Conservation (phyloP, 2,329 filamentous ascomycete species). For the Clarireedia monteithiana region DNA sequence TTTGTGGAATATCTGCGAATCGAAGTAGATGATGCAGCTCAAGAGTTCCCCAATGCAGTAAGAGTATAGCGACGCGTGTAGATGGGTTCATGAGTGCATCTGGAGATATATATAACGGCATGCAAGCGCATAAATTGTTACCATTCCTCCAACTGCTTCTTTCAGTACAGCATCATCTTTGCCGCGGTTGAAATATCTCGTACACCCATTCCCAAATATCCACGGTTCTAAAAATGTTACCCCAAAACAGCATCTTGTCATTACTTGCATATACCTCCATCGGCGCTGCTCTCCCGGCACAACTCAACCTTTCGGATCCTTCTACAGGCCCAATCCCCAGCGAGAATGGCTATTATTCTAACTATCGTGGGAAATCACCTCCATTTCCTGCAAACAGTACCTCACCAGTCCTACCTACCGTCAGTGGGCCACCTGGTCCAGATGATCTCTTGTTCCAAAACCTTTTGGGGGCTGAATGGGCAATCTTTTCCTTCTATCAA, state of each 20-base stretch:
- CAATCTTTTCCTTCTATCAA: conserved; percentile 38
- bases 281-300: neutral
- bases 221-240: neutral
- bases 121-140: too few relatives aligned
- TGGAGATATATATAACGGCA: neutral
- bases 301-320: neutral
- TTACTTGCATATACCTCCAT: neutral
- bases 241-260: neutral
- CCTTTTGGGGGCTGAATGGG: conserved; percentile 37
- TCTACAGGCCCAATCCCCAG: conserved; percentile 24
- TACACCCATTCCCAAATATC: neutral
- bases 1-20: too few relatives aligned
- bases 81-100: too few relatives aligned
- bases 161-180: too few relatives aligned
- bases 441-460: conserved; percentile 39
- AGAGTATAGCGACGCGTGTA: too few relatives aligned
- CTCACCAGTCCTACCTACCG: conserved; percentile 27
- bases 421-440: conserved; percentile 26
- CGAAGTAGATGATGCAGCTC: too few relatives aligned
- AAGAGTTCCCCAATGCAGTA: too few relatives aligned
- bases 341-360: conserved; percentile 29
- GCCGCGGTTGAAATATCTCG: neutral
- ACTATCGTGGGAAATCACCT: conserved; percentile 27
- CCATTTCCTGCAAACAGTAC: conserved; percentile 34
- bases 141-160: too few relatives aligned